A percentile compares a stretch with the other conserved stretches of the same genome.
phyloP scores from a whole-genome alignment of 2,329 filamentous ascomycete genomes.

The Ophiostoma sp. region DNA sequence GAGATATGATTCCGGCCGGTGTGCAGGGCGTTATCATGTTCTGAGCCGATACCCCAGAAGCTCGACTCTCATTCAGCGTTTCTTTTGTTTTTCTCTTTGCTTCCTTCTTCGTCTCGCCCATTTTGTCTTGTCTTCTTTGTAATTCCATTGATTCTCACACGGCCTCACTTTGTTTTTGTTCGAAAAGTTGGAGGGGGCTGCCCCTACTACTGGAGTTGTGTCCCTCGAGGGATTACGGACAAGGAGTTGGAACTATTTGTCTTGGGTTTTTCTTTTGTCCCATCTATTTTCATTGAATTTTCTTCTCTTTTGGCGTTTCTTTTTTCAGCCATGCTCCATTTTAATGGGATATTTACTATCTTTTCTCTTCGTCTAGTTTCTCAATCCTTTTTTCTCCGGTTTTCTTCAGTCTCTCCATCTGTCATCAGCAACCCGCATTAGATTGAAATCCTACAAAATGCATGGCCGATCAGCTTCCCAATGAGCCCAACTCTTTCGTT shows the following conservation, averaged over 20 bases:
- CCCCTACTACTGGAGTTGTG: not conserved
- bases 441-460: not conserved
- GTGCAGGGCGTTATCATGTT: not conserved
- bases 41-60: not conserved
- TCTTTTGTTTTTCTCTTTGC: not conserved
- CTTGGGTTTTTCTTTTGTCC: not conserved
- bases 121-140: not conserved
- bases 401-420: not conserved
- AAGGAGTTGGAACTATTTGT: conserved; percentile 5
- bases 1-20: not conserved
- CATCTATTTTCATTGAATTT: not conserved
- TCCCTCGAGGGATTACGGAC: not conserved
- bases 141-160: not conserved
- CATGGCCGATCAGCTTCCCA: not conserved
- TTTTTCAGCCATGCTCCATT: not conserved
- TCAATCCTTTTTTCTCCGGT: not conserved
- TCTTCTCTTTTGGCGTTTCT: not conserved
- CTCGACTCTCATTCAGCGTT: not conserved
- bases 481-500: not conserved
- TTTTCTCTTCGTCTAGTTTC: not conserved
- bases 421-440: not conserved
- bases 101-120: not conserved
- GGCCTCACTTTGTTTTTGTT: not conserved
- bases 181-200: not conserved
- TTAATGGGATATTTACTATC: not conserved